Evolutionary conservation across 2,329 filamentous ascomycete genomes (phyloP).

Genomic region (Cordyceps farinosa): DNA sequence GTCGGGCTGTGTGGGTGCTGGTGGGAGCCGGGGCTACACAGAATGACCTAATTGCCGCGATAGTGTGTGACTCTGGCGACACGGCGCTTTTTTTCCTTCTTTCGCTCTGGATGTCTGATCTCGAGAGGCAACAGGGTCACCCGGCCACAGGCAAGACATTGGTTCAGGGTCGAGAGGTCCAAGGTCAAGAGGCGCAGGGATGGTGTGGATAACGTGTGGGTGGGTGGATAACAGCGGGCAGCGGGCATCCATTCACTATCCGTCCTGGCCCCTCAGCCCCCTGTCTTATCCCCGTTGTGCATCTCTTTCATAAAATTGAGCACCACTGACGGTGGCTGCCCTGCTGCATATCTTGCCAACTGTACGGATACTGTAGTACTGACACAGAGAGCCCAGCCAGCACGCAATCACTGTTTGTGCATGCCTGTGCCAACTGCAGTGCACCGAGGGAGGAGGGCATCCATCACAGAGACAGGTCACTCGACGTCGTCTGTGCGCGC

Average conservation of each 20-base stretch:
- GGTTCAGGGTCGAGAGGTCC: not conserved
- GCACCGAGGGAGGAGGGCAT: too few species aligned
- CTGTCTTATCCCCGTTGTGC: not conserved
- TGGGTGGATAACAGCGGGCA: not conserved
- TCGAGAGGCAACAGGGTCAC: not conserved
- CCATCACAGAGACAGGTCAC: too few species aligned
- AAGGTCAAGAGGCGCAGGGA: too few species aligned
- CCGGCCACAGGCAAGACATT: not conserved
- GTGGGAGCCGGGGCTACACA: not conserved
- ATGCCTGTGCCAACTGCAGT: not conserved
- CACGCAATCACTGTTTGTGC: not conserved
- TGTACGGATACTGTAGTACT: too few species aligned
- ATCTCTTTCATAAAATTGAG: not conserved
- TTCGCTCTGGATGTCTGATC: not conserved
- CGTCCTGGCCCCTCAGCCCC: not conserved
- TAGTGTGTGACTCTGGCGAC: not conserved
- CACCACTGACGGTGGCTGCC: not conserved
- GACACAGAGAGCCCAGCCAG: too few species aligned
- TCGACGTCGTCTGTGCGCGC: slow-evolving; percentile 3
- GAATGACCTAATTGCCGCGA: not conserved
- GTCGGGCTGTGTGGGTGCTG: not conserved
- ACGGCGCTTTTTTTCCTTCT: too few species aligned
- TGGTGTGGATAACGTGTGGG: not conserved
- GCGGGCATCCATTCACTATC: too few species aligned
- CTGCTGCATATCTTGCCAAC: not conserved